phyloP scores from a whole-genome alignment of 2,329 filamentous ascomycete genomes.

The Cadophora malorum region DNA sequence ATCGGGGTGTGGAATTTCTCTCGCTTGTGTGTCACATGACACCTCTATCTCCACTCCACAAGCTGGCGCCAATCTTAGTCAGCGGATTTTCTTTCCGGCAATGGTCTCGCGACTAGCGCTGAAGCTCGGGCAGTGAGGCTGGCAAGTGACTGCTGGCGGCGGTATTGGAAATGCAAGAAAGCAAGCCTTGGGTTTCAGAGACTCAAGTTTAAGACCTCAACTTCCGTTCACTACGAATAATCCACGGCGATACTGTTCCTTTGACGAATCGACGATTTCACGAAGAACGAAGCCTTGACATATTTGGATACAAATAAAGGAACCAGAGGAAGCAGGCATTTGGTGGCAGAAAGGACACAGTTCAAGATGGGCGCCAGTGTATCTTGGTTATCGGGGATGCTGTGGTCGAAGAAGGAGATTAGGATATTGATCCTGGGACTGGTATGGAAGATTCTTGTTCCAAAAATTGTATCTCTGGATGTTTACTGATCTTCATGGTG shows the following conservation, averaged over 20 bases:
- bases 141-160: constrained; percentile 11
- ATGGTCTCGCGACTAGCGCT: constrained; percentile 8
- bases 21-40: constrained; percentile 16
- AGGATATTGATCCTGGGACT: constrained; percentile 93
- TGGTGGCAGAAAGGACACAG: constrained; percentile 33
- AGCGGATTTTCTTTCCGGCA: neutral
- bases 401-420: constrained; percentile 97
- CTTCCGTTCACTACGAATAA: neutral
- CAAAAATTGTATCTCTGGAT: neutral
- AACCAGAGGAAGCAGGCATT: constrained; percentile 15
- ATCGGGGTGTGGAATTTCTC: constrained; percentile 13
- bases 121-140: constrained; percentile 18
- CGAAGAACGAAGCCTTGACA: neutral
- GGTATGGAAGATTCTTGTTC: constrained; percentile 59
- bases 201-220: constrained; percentile 11
- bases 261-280: neutral
- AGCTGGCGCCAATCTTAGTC: constrained; percentile 6
- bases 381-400: constrained; percentile 73
- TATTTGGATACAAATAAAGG: neutral
- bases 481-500: constrained; percentile 12
- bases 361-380: constrained; percentile 67
- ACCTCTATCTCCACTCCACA: neutral
- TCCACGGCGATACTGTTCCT: neutral
- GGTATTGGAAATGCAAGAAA: constrained; percentile 19
- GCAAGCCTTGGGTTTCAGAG: constrained; percentile 19